Conservation (phyloP, 768 basidiomycete genomes). For the Chiua virens region DNA sequence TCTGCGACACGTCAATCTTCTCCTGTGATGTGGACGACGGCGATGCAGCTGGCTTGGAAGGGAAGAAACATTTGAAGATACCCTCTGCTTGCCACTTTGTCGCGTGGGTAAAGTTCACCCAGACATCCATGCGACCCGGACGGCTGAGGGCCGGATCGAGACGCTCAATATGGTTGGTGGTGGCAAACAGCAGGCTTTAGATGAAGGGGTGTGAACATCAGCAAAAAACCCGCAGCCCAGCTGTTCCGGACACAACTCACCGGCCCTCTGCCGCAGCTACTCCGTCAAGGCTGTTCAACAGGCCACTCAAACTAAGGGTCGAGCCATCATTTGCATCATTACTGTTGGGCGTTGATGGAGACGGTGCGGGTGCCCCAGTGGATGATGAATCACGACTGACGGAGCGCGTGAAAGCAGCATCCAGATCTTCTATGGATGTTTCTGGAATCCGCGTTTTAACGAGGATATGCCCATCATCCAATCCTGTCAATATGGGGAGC, state of each 20-base stretch:
- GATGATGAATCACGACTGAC: conserved; percentile 80
- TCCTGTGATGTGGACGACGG: conserved; percentile 16
- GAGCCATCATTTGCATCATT: conserved; percentile 68
- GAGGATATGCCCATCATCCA: too few relatives aligned
- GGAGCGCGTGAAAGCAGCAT: conserved; percentile 87
- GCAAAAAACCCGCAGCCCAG: conserved; percentile 11
- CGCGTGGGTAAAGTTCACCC: conserved; percentile 89
- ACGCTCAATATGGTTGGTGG: conserved; percentile 92
- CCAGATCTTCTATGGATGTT: conserved; percentile 96
- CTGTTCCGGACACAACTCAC: conserved; percentile 41
- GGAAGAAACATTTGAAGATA: conserved; percentile 95
- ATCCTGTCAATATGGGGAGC: too few relatives aligned
- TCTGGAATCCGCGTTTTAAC: too few relatives aligned
- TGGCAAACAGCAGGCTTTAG: conserved; percentile 78
- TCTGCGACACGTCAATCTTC: conserved; percentile 52
- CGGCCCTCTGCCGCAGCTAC: conserved; percentile 85
- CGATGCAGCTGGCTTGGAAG: conserved; percentile 42
- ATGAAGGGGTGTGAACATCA: conserved; percentile 15
- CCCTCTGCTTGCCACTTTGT: conserved; percentile 93
- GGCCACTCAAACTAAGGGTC: conserved; percentile 80
- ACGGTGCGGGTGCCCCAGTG: conserved; percentile 65
- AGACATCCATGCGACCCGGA: conserved; percentile 90
- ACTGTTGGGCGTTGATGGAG: conserved; percentile 41
- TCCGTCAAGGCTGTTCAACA: conserved; percentile 84
- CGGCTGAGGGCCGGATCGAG: conserved; percentile 87